Evolutionary conservation across 164 flowering plant species (phyloP).

Genomic region (Saururus chinensis): DNA sequence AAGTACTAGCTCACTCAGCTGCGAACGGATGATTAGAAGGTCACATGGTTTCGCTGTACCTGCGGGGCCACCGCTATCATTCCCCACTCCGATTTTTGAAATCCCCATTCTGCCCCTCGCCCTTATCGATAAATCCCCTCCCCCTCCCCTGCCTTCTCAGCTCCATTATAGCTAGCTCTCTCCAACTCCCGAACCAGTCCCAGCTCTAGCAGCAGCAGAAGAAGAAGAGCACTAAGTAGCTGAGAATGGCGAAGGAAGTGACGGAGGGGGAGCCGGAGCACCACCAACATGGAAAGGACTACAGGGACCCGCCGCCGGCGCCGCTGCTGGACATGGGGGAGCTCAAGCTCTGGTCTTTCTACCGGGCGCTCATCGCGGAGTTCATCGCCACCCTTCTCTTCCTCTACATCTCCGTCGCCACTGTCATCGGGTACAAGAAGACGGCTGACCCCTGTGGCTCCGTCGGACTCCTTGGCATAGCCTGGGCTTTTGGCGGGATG

Average conservation of each 20-base stretch:
- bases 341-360: slow-evolving; percentile 31
- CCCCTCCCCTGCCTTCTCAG: not conserved
- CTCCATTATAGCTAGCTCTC: not conserved
- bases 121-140: slow-evolving; percentile 15
- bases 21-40: slow-evolving; percentile 10
- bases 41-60: slow-evolving; percentile 24
- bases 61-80: slow-evolving; percentile 11
- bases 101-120: not conserved
- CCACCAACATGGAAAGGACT: slow-evolving; percentile 26
- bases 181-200: not conserved
- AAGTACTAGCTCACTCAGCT: too few relatives aligned
- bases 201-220: not conserved
- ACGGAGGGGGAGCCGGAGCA: slow-evolving; percentile 20
- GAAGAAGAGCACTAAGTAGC: not conserved
- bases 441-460: slow-evolving; percentile 14
- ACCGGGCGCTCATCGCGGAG: slow-evolving; percentile 37
- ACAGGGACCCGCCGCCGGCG: slow-evolving; percentile 35
- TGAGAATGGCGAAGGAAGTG: slow-evolving; percentile 34
- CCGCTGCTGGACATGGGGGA: slow-evolving; percentile 30
- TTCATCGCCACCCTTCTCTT: slow-evolving; percentile 34
- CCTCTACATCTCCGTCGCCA: slow-evolving; percentile 26
- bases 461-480: slow-evolving; percentile 33
- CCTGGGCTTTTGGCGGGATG: slow-evolving; percentile 44
- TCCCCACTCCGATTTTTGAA: not conserved
- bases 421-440: slow-evolving; percentile 31